Evolutionary conservation across 352 stramenopile species (phyloP), one percentile per base, ranked within the genome.

Genomic region (Phytophthora foliorum): DNA sequence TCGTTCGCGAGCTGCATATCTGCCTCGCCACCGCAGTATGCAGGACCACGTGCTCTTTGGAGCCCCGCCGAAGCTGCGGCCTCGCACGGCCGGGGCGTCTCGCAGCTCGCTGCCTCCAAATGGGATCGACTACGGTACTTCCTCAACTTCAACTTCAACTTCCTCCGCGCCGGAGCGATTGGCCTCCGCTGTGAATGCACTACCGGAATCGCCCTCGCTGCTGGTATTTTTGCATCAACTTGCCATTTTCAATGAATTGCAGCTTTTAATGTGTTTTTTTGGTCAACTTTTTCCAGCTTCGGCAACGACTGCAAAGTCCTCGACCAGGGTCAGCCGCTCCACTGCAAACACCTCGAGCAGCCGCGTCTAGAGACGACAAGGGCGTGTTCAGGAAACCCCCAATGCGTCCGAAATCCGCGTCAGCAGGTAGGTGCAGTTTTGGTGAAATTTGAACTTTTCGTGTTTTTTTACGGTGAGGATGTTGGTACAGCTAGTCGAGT

Each of bases 31-130:
- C 24, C 6, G n/a, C 16, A 24, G 4, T 22, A 85, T 86, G 72
- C 52, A 68, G 27, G 78, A 85, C 49, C 84, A 89, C 19, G 57
- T 80, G 59, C 77, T 67, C 29, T 87, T 90, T 51, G 83, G 83
- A 0, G 77, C 74, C 17, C 69, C 81, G 11, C 77, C 75, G 11
- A 89, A 81, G 44, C 57, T 90, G 41, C 77, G 81, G 29, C 79
- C 81, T 36, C 80, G 83, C 2, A 88, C 83, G 2, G 79, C 79
- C 0, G 78, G 77, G 8, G 51, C 62, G 1, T 77, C 57, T 6
- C 64, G 69, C 22, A 68, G 41, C 17, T 63, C 36, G 19, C n/a
- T 74, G 13, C 54, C 51, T 11, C 14, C 31, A n/a, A 51, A 51
- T 53, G 45, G 3, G 0, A 19, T 57, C 17, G 50, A 57, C 67